Conservation (phyloP, 2,329 filamentous ascomycete species). For the Claviceps cyperi region DNA sequence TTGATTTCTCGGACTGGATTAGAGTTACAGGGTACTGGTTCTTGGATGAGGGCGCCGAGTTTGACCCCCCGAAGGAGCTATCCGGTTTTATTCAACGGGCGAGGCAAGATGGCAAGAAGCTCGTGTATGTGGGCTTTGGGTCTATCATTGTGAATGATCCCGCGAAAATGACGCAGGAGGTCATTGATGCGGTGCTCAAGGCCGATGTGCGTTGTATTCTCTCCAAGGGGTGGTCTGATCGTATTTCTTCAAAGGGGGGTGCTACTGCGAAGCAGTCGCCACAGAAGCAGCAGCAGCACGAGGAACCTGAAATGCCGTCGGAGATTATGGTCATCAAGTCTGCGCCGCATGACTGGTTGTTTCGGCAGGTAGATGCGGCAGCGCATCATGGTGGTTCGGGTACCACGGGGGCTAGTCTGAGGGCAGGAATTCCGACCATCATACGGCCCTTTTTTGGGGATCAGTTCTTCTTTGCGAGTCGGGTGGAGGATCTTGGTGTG, state of each 20-base stretch:
- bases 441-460: constrained; percentile 96
- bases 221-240: constrained; percentile 94
- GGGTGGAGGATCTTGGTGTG: constrained; percentile 86
- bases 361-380: constrained; percentile 82
- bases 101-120: constrained; percentile 66
- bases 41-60: constrained; percentile 59
- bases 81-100: constrained; percentile 72
- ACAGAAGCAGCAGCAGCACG: constrained; percentile 32
- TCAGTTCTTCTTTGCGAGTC: constrained; percentile 85
- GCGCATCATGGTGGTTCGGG: constrained; percentile 91
- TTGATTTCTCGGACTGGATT: constrained; percentile 97
- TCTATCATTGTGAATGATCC: constrained; percentile 91
- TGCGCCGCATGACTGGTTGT: constrained; percentile 94
- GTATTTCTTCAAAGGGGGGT: constrained; percentile 37
- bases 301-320: constrained; percentile 52
- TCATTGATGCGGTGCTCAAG: constrained; percentile 79
- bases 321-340: constrained; percentile 82
- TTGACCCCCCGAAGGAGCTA: constrained; percentile 62
- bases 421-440: constrained; percentile 85
- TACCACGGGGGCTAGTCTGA: constrained; percentile 82
- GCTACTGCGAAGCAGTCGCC: constrained; percentile 5
- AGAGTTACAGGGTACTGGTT: constrained; percentile 98
- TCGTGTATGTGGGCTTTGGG: constrained; percentile 95
- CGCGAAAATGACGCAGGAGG: constrained; percentile 75
- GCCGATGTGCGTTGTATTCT: constrained; percentile 90